These are phyloP conservation scores for Fusarium secorum DNA, from an alignment of 2,329 filamentous ascomycete genomes.

Conservation along the genomic window DNA sequence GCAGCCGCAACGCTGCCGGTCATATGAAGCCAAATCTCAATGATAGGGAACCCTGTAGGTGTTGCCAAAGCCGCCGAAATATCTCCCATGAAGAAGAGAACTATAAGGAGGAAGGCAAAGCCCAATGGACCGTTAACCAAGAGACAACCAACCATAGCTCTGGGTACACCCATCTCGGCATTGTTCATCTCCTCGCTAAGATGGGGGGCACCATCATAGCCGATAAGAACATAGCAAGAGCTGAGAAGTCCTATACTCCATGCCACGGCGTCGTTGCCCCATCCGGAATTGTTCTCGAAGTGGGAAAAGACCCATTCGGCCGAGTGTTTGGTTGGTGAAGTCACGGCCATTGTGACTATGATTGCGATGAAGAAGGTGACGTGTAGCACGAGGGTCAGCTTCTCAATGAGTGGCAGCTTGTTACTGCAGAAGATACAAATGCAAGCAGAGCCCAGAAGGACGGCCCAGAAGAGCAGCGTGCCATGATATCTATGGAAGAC, in stretches of 20 bases:
- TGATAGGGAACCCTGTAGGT: slow-evolving; percentile 25
- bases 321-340: slow-evolving; percentile 18
- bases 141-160: slow-evolving; percentile 23
- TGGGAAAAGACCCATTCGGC: slow-evolving; percentile 16
- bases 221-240: slow-evolving; percentile 30
- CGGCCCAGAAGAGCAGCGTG: slow-evolving; percentile 26
- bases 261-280: slow-evolving; percentile 17
- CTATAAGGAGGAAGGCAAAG: slow-evolving; percentile 13
- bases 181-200: slow-evolving; percentile 34
- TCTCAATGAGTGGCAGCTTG: slow-evolving; percentile 23
- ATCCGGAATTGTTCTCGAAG: slow-evolving; percentile 33
- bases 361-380: slow-evolving; percentile 18
- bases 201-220: slow-evolving; percentile 31
- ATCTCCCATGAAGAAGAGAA: slow-evolving; percentile 30
- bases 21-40: slow-evolving; percentile 22
- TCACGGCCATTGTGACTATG: slow-evolving; percentile 8
- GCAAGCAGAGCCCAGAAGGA: background rate
- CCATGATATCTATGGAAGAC: slow-evolving; percentile 30
- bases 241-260: slow-evolving; percentile 33
- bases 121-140: slow-evolving; percentile 23
- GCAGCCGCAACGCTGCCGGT: background rate
- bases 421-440: slow-evolving; percentile 24
- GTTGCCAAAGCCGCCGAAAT: slow-evolving; percentile 8
- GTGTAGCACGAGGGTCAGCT: background rate
- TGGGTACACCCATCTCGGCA: slow-evolving; percentile 7